phyloP scores from a whole-genome alignment of 139 green algal species.

The Zygnema cylindricum region DNA sequence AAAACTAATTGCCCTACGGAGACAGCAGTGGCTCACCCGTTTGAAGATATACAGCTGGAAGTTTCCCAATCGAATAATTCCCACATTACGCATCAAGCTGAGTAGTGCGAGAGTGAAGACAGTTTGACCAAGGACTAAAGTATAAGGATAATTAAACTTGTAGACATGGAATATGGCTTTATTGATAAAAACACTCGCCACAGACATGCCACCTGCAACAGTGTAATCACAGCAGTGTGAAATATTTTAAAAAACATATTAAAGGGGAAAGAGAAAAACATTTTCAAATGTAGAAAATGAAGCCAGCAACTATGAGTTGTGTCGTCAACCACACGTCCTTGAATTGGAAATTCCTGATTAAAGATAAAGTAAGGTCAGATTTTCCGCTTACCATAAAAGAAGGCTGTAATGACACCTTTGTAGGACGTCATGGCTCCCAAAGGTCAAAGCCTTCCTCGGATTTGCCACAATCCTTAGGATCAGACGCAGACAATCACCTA shows the following conservation, averaged over 20 bases:
- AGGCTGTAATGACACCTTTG: neutral
- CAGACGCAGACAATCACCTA: too few species aligned
- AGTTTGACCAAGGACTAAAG: slow-evolving; percentile 65
- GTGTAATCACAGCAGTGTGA: neutral
- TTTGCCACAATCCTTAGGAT: too few species aligned
- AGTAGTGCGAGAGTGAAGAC: slow-evolving; percentile 61
- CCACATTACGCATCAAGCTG: slow-evolving; percentile 51
- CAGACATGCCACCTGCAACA: slow-evolving; percentile 61
- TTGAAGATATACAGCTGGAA: slow-evolving; percentile 64
- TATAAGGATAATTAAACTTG: slow-evolving; percentile 64
- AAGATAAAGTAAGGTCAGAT: neutral
- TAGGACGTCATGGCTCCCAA: neutral
- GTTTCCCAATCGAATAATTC: slow-evolving; percentile 48
- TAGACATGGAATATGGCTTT: slow-evolving; percentile 69
- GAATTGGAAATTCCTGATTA: neutral
- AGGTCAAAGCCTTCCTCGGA: too few species aligned
- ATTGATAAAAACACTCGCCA: slow-evolving; percentile 67
- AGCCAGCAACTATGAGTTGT: neutral
- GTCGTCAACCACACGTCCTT: neutral
- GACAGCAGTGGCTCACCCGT: slow-evolving; percentile 35
- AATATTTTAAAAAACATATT: neutral
- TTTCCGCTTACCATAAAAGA: neutral
- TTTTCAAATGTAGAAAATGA: neutral
- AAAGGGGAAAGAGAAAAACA: neutral
- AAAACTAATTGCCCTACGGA: too few species aligned